phyloP scores from a whole-genome alignment of 2,329 filamentous ascomycete species.

The Plectosphaerella cucumerina region DNA sequence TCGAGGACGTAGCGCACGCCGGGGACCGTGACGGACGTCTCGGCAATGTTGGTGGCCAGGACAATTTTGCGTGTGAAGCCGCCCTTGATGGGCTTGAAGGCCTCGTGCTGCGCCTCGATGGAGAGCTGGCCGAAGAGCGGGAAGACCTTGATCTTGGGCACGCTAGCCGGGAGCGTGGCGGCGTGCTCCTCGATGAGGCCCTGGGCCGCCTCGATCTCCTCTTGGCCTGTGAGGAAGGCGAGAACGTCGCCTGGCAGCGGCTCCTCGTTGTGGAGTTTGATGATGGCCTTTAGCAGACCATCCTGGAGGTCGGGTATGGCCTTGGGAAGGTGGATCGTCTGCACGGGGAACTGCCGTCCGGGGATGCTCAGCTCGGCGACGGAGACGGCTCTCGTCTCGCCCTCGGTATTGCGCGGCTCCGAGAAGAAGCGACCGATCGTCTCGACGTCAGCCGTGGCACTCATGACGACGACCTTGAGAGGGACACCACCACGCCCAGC shows the following conservation, averaged over 20 bases:
- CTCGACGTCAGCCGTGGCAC: slow-evolving; percentile 88
- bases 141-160: slow-evolving; percentile 68
- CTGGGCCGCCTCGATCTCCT: slow-evolving; percentile 82
- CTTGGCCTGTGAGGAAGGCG: slow-evolving; percentile 88
- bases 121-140: slow-evolving; percentile 89
- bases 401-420: slow-evolving; percentile 13
- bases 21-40: slow-evolving; percentile 93
- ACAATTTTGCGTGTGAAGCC: slow-evolving; percentile 83
- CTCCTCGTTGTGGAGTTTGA: slow-evolving; percentile 82
- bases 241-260: slow-evolving; percentile 92
- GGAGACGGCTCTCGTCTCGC: slow-evolving; percentile 6
- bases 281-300: slow-evolving; percentile 73
- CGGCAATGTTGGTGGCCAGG: slow-evolving; percentile 94
- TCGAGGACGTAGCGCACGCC: slow-evolving; percentile 91
- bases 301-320: slow-evolving; percentile 81
- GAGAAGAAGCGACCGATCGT: slow-evolving; percentile 73
- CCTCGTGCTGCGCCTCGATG: slow-evolving; percentile 78
- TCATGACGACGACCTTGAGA: slow-evolving; percentile 93
- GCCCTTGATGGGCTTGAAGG: slow-evolving; percentile 72
- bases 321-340: slow-evolving; percentile 67
- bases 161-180: slow-evolving; percentile 63
- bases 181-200: slow-evolving; percentile 78
- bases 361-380: slow-evolving; percentile 62
- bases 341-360: slow-evolving; percentile 83
- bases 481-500: slow-evolving; percentile 66